Base-by-base conservation (phyloP, 2,329 filamentous ascomycete species). In the Monilinia fructigena region DNA sequence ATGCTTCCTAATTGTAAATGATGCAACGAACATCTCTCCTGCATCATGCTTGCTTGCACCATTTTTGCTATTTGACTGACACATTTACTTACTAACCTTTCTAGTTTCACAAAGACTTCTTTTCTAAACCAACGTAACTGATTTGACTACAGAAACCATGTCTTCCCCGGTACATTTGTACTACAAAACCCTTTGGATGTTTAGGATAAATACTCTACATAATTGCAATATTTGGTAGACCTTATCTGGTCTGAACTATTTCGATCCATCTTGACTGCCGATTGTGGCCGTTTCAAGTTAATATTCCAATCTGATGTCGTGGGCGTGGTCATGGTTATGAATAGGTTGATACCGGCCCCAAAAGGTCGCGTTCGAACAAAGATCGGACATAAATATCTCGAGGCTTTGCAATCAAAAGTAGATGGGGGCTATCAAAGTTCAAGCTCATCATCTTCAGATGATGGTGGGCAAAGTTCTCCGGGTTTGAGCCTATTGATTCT, bases 371-470 rank as follows among this genome's bases (percentile, higher is more conserved):
- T 73, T 18, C 68, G 74, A 64, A 74, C 70, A 28, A 62, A 69
- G 12, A 74, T 76, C 12, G 74, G 74, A 40, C 74, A 74, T 66
- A 75, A 71, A 65, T 76, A 76, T 35, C 71, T 76, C 20, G 73
- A 75, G 42, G 74, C 74, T 40, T 59, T 76, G 45, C 74, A 75
- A 60, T 70, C 70, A 4, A 74, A 71, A 47, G 70, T 68, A 60
- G 70, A 73, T 71, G 71, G 70, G 35, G 69, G 67, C 31, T 72
- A 71, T 6, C 67, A 69, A 47, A 67, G 61, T 31, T 72, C 74
- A 14, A 70, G 72, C 11, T 72, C 65, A 18, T 71, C 72, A 6
- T 70, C 70, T 14, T 67, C 72, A n/a, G 66, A 70, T 8, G 63
- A 54, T 55, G 56, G 66, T 23, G 69, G 67, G n/a, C 52, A 69